phyloP scores from a whole-genome alignment of 1,284 basidiomycete species.

The Pseudozyma sp. region DNA sequence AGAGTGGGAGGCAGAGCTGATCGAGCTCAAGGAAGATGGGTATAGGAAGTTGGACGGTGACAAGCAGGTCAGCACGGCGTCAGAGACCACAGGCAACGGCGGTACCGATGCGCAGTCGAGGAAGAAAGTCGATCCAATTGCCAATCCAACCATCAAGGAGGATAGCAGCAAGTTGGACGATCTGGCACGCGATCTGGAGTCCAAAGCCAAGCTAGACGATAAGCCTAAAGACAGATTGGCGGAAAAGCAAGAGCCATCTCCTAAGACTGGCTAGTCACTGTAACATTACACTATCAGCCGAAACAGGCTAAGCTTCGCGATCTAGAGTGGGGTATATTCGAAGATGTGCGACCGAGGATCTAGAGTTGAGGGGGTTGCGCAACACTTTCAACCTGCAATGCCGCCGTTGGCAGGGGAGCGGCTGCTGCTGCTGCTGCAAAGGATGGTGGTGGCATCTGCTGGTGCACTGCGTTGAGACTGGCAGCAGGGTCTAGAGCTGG shows the following conservation, averaged over 20 bases:
- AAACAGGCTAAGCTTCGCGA: not conserved
- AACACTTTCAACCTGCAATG: not conserved
- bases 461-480: no score
- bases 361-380: not conserved
- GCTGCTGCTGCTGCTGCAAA: slow-evolving; percentile 14
- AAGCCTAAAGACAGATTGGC: not conserved
- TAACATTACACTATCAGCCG: not conserved
- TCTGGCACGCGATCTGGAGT: slow-evolving; percentile 21
- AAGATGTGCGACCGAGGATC: not conserved
- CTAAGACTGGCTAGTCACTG: slow-evolving; percentile 1
- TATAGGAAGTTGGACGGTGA: slow-evolving; percentile 16
- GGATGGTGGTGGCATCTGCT: slow-evolving; percentile 30
- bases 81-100: not conserved
- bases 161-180: slow-evolving; percentile 28
- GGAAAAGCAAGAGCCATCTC: not conserved
- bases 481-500: not conserved
- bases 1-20: slow-evolving; percentile 53
- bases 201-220: slow-evolving; percentile 30
- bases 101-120: not conserved
- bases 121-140: not conserved
- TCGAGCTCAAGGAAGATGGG: slow-evolving; percentile 20
- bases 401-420: not conserved
- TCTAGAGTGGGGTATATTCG: not conserved
- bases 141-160: slow-evolving; percentile 23
- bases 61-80: not conserved